Conservation (phyloP, 1,139 yeast genomes). For the Yamadazyma dendronema region DNA sequence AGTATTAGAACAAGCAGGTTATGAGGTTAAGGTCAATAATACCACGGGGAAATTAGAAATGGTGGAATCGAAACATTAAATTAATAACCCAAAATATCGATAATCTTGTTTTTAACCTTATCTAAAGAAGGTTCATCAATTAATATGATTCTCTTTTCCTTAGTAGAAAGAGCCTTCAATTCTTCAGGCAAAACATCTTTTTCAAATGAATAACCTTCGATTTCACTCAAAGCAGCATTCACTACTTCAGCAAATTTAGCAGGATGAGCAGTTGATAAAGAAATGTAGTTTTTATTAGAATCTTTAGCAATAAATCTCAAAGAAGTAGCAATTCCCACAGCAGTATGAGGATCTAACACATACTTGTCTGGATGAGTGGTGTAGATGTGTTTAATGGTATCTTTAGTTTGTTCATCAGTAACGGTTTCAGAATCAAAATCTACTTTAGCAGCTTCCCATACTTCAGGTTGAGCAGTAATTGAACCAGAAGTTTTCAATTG, state of each 20-base stretch:
- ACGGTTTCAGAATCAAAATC: conserved; percentile 82
- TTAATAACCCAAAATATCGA: conserved; percentile 50
- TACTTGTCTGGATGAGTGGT: conserved; percentile 61
- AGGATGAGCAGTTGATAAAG: conserved; percentile 96
- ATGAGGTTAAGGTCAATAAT: conserved; percentile 34
- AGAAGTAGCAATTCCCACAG: conserved; percentile 87
- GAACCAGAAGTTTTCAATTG: conserved; percentile 74
- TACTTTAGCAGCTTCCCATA: conserved; percentile 61
- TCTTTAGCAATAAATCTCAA: conserved; percentile 58
- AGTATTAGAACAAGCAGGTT: conserved; percentile 39
- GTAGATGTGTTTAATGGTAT: conserved; percentile 73
- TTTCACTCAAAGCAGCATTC: conserved; percentile 65
- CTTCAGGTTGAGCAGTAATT: conserved; percentile 65
- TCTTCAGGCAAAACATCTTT: conserved; percentile 86
- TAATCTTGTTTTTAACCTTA: conserved; percentile 70
- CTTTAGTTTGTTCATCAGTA: conserved; percentile 69
- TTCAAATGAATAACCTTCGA: conserved; percentile 79
- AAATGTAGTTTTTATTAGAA: conserved; percentile 51
- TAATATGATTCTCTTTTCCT: conserved; percentile 74
- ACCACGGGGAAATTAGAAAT: conserved; percentile 30
- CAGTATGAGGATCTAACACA: conserved; percentile 93
- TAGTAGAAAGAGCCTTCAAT: conserved; percentile 64
- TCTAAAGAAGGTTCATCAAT: conserved; percentile 74
- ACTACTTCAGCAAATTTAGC: conserved; percentile 98
- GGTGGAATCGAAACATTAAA: conserved; percentile 14